phyloP scores from a whole-genome alignment of 805 yeast genomes.

The Pichia ethanolica region DNA sequence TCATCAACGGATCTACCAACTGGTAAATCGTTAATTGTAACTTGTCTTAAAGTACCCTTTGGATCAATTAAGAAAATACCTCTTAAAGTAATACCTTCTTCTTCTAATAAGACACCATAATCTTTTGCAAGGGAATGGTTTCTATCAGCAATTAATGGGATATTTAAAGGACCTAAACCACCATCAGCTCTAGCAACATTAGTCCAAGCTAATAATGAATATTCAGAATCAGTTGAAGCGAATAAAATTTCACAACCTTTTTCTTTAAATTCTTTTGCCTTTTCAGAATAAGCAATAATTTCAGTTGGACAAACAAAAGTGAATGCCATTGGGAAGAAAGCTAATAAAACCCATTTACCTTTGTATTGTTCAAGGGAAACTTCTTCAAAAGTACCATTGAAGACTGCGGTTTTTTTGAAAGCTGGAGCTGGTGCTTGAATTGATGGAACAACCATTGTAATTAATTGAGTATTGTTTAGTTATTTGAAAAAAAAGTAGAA shows the following conservation, averaged over 20 bases:
- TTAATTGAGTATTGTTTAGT: too few relatives aligned
- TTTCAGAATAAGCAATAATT: slow-evolving; percentile 97
- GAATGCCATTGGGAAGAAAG: slow-evolving; percentile 98
- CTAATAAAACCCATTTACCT: slow-evolving; percentile 97
- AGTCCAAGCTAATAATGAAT: slow-evolving; percentile 97
- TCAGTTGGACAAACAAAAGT: slow-evolving; percentile 99
- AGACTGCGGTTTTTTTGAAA: slow-evolving; percentile 95
- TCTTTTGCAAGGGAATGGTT: slow-evolving; percentile 91
- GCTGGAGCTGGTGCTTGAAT: slow-evolving; percentile 96
- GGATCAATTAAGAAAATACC: slow-evolving; percentile 98
- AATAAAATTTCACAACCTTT: slow-evolving; percentile 85
- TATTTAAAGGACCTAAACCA: slow-evolving; percentile 92
- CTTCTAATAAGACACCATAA: slow-evolving; percentile 96
- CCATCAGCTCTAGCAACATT: slow-evolving; percentile 94
- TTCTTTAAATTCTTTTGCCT: slow-evolving; percentile 80
- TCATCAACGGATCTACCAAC: slow-evolving; percentile 99
- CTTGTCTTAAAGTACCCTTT: slow-evolving; percentile 88
- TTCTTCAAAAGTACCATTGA: slow-evolving; percentile 95
- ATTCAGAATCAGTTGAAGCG: slow-evolving; percentile 98
- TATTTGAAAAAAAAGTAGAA: neutral
- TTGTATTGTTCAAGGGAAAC: slow-evolving; percentile 88
- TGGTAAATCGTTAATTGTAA: slow-evolving; percentile 97
- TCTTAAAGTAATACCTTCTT: slow-evolving; percentile 94
- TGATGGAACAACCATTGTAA: slow-evolving; percentile 58
- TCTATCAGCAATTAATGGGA: slow-evolving; percentile 94